These are phyloP conservation scores for Sordariomycetes sp. DNA, from an alignment of 2,329 filamentous ascomycete species.

Conservation along the genomic window DNA sequence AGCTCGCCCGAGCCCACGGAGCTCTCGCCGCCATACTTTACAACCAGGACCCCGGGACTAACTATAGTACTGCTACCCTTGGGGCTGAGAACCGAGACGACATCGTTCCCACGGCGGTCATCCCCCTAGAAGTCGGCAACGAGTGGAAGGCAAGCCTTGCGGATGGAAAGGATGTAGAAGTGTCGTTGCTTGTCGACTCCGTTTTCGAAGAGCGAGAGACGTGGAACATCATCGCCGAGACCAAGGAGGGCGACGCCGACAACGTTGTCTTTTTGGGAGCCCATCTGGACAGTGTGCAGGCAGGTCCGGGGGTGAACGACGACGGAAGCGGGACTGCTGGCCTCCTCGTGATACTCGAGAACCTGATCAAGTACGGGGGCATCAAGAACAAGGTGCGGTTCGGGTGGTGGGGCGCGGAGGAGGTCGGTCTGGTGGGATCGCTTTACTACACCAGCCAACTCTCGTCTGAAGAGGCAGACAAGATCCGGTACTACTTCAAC, in stretches of 20 bases:
- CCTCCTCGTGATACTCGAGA: constrained; percentile 26
- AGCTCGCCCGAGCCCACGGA: constrained; percentile 28
- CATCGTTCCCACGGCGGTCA: constrained; percentile 24
- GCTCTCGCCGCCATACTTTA: constrained; percentile 43
- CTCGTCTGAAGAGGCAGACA: constrained; percentile 27
- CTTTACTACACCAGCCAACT: constrained; percentile 26
- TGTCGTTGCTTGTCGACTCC: constrained; percentile 24
- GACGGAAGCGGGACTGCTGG: constrained; percentile 26
- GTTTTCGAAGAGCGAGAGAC: constrained; percentile 22
- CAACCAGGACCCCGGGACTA: constrained; percentile 42
- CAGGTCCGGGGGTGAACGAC: constrained; percentile 28
- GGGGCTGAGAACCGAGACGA: constrained; percentile 25
- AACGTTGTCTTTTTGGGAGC: constrained; percentile 31
- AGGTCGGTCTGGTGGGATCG: constrained; percentile 32
- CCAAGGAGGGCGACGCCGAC: constrained; percentile 28
- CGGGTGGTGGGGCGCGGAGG: constrained; percentile 31
- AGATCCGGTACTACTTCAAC: constrained; percentile 58
- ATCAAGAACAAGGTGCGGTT: constrained; percentile 31
- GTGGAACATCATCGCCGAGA: constrained; percentile 31
- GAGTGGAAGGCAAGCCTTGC: constrained; percentile 22
- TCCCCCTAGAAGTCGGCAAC: constrained; percentile 21
- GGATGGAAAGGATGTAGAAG: constrained; percentile 20
- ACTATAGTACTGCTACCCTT: constrained; percentile 39
- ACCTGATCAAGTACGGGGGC: constrained; percentile 24
- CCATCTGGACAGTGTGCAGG: constrained; percentile 27